These are phyloP conservation scores for Pyrenophora graminea DNA, from an alignment of 2,329 filamentous ascomycete genomes.

Conservation along the genomic window DNA sequence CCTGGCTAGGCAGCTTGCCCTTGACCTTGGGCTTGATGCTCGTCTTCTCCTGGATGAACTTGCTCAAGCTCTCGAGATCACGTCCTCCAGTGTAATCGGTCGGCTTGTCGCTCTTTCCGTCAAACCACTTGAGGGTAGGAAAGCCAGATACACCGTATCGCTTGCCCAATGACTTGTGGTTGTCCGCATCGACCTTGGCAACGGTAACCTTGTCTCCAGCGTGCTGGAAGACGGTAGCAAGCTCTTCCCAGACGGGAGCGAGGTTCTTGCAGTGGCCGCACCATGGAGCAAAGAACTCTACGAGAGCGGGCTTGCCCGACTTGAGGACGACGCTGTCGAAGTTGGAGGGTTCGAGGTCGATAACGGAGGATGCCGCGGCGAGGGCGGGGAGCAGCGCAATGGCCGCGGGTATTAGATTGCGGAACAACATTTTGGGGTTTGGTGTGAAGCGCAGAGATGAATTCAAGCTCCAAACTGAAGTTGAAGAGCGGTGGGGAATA, in stretches of 20 bases:
- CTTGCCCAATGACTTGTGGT: slow-evolving; percentile 81
- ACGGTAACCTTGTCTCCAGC: slow-evolving; percentile 79
- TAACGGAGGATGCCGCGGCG: slow-evolving; percentile 75
- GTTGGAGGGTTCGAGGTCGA: slow-evolving; percentile 87
- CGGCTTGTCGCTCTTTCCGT: slow-evolving; percentile 87
- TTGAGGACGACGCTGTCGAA: slow-evolving; percentile 89
- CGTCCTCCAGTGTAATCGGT: slow-evolving; percentile 84
- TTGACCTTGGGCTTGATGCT: slow-evolving; percentile 79
- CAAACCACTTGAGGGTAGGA: slow-evolving; percentile 96
- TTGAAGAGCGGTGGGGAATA: slow-evolving; percentile 18
- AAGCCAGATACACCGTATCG: slow-evolving; percentile 90
- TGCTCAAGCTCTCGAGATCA: slow-evolving; percentile 80
- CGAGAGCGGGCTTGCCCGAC: slow-evolving; percentile 91
- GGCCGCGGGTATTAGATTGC: slow-evolving; percentile 36
- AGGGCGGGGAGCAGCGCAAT: slow-evolving; percentile 41
- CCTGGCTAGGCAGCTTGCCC: slow-evolving; percentile 71
- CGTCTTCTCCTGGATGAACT: slow-evolving; percentile 85
- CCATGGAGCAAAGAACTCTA: slow-evolving; percentile 99
- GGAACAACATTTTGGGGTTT: slow-evolving; percentile 38
- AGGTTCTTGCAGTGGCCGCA: slow-evolving; percentile 99
- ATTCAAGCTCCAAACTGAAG: slow-evolving; percentile 24
- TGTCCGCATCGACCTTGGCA: slow-evolving; percentile 94
- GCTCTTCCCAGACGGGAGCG: slow-evolving; percentile 91
- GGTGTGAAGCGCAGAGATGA: slow-evolving; percentile 23
- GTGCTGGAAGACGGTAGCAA: slow-evolving; percentile 73